These are phyloP conservation scores for Ciborinia camelliae DNA, from an alignment of 2,329 filamentous ascomycete genomes.

Conservation along the genomic window DNA sequence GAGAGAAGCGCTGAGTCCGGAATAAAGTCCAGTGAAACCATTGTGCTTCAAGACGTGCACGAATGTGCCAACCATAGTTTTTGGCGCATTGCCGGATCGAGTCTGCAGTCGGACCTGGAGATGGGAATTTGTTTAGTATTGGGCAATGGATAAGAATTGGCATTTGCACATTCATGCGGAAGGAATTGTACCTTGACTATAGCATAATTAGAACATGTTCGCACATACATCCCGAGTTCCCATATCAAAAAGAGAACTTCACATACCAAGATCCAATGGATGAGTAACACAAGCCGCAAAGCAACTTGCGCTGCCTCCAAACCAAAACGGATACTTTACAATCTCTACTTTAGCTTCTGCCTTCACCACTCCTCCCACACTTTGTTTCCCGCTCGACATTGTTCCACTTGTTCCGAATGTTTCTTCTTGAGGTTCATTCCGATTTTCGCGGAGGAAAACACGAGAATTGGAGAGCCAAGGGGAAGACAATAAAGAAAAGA, in stretches of 20 bases:
- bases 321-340: slow-evolving; percentile 78
- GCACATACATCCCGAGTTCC: neutral
- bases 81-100: slow-evolving; percentile 69
- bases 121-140: slow-evolving; percentile 12
- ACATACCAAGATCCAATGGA: slow-evolving; percentile 83
- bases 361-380: slow-evolving; percentile 15
- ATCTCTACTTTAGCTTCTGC: slow-evolving; percentile 30
- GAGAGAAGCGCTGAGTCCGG: slow-evolving; percentile 86
- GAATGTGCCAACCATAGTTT: slow-evolving; percentile 83
- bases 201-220: slow-evolving; percentile 3
- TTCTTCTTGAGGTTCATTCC: slow-evolving; percentile 28
- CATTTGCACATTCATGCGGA: slow-evolving; percentile 4
- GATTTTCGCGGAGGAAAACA: neutral
- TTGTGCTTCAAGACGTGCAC: slow-evolving; percentile 73
- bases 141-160: neutral
- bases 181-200: slow-evolving; percentile 33
- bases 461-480: neutral
- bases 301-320: slow-evolving; percentile 90
- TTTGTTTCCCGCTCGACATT: slow-evolving; percentile 22
- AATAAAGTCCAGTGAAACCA: slow-evolving; percentile 80
- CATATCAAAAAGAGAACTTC: neutral
- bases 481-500: neutral
- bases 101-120: slow-evolving; percentile 80
- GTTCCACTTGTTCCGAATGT: slow-evolving; percentile 26
- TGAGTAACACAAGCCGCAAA: slow-evolving; percentile 90